These are phyloP conservation scores for Colletotrichum godetiae DNA, from an alignment of 2,329 filamentous ascomycete species.

Conservation along the genomic window DNA sequence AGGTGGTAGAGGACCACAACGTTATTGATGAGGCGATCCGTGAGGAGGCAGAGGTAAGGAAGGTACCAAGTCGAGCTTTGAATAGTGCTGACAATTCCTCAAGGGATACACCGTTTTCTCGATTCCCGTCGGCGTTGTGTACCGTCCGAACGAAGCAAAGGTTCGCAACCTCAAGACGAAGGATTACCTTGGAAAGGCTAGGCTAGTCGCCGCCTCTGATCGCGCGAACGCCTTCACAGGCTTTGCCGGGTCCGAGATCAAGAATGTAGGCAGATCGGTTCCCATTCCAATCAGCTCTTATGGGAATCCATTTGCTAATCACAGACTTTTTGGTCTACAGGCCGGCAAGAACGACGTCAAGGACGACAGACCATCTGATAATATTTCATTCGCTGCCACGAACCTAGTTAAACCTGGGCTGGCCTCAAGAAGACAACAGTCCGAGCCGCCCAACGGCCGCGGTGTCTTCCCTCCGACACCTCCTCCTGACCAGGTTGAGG, in stretches of 20 bases:
- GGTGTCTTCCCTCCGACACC: constrained; percentile 98
- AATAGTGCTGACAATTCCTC: not conserved
- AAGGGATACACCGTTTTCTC: constrained; percentile 99
- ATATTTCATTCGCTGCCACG: constrained; percentile 90
- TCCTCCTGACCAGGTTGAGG: constrained; percentile 87
- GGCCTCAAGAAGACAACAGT: constrained; percentile 83
- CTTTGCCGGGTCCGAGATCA: constrained; percentile 82
- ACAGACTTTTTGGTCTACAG: constrained; percentile 46
- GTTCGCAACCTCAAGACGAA: constrained; percentile 98
- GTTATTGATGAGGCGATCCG: constrained; percentile 97
- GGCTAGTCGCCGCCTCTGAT: constrained; percentile 89
- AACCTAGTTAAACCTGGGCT: constrained; percentile 92
- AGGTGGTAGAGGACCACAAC: constrained; percentile 94
- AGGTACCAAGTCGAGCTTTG: not conserved
- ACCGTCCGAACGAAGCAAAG: constrained; percentile 96
- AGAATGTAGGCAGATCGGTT: constrained; percentile 65
- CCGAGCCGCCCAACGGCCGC: constrained; percentile 79
- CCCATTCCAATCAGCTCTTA: constrained; percentile 4
- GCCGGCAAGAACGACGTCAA: constrained; percentile 65
- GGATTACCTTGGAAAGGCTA: constrained; percentile 96
- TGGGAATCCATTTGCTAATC: constrained; percentile 38
- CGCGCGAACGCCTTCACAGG: constrained; percentile 84
- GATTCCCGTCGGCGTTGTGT: constrained; percentile 94
- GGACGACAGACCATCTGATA: constrained; percentile 86
- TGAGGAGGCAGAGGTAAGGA: constrained; percentile 86